phyloP scores from a whole-genome alignment of 768 basidiomycete species.

The Suillus americanus region DNA sequence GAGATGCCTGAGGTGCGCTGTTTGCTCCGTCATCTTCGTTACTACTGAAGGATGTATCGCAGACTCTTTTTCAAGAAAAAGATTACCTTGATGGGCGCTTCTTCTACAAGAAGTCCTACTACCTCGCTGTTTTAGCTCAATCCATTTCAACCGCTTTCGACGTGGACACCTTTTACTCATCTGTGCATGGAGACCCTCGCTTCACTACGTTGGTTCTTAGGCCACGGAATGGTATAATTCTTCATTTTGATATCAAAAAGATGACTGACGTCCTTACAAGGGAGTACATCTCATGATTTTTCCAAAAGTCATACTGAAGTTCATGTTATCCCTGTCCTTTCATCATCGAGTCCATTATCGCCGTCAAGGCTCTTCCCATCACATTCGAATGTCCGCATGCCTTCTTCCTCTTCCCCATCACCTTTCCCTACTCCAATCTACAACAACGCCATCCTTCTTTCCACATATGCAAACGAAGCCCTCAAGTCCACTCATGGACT shows the following conservation, averaged over 20 bases:
- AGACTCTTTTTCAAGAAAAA: constrained; percentile 92
- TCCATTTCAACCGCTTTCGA: constrained; percentile 48
- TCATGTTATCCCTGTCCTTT: constrained; percentile 69
- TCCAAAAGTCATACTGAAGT: constrained; percentile 70
- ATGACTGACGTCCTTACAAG: constrained; percentile 34
- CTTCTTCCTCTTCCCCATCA: constrained; percentile 31
- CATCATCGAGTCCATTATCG: constrained; percentile 61
- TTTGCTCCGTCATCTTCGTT: not conserved
- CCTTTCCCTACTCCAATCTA: constrained; percentile 69
- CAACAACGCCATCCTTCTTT: constrained; percentile 68
- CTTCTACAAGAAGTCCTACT: constrained; percentile 91
- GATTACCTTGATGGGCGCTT: constrained; percentile 88
- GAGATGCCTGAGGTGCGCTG: constrained; percentile 81
- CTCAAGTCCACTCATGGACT: constrained; percentile 49
- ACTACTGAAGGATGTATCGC: constrained; percentile 5
- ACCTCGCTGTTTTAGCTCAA: constrained; percentile 76
- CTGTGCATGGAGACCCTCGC: constrained; percentile 59
- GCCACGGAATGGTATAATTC: constrained; percentile 47
- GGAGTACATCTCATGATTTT: constrained; percentile 54
- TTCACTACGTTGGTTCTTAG: constrained; percentile 63
- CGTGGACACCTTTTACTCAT: constrained; percentile 63
- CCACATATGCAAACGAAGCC: constrained; percentile 35
- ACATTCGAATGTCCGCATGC: constrained; percentile 63
- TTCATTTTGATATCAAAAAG: constrained; percentile 28
- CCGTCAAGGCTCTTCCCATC: constrained; percentile 70